Evolutionary conservation across 2,329 filamentous ascomycete genomes (phyloP).

Genomic region (Xylariaceae sp.): DNA sequence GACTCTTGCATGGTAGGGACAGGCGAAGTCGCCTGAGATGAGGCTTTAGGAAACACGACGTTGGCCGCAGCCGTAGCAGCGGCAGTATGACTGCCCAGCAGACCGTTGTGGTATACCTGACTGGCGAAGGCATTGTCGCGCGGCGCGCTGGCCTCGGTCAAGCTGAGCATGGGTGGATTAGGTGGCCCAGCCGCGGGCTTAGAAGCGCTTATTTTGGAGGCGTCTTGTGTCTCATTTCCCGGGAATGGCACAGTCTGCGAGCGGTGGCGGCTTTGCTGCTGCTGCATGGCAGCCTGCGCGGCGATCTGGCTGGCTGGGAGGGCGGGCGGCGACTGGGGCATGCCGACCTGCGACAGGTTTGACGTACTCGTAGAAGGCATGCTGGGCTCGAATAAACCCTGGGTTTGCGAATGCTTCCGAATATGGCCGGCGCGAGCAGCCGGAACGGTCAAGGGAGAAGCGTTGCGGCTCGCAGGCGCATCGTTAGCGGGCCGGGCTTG

Average conservation of each 20-base stretch:
- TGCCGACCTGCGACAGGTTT: conserved; percentile 49
- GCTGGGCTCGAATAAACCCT: conserved; percentile 72
- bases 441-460: conserved; percentile 42
- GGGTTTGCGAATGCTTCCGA: conserved; percentile 65
- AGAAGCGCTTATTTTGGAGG: conserved; percentile 34
- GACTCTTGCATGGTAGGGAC: conserved; percentile 36
- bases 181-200: conserved; percentile 44
- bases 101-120: conserved; percentile 56
- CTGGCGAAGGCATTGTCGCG: conserved; percentile 52
- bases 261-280: conserved; percentile 58
- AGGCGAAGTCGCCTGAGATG: conserved; percentile 50
- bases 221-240: conserved; percentile 41
- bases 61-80: conserved; percentile 70
- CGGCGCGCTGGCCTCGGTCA: conserved; percentile 62
- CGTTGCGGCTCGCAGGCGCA: conserved; percentile 37
- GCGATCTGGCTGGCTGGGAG: conserved; percentile 72
- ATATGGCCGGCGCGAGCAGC: conserved; percentile 35
- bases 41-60: conserved; percentile 63
- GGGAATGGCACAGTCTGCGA: conserved; percentile 68
- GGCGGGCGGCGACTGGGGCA: conserved; percentile 42
- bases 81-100: conserved; percentile 56
- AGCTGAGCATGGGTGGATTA: conserved; percentile 59
- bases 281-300: conserved; percentile 69
- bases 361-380: conserved; percentile 59
- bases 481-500: conserved; percentile 40